Base-by-base conservation (phyloP, 768 basidiomycete species). In the Kwoniella dendrophila region DNA sequence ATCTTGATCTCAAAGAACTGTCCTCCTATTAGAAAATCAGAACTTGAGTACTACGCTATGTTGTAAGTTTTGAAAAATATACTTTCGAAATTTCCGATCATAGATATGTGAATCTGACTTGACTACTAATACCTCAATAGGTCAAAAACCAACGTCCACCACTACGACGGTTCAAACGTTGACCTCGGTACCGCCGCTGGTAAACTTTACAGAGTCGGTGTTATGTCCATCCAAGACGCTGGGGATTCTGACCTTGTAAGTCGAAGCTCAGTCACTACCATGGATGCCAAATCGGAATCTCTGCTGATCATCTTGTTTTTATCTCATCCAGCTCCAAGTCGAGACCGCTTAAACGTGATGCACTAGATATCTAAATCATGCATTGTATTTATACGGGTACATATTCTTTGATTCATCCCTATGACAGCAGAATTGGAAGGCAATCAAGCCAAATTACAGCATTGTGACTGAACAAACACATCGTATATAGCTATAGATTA, bases 11-110 rank as follows among this genome's bases (percentile, higher is more conserved):
- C 95, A 76, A 94, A 92, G 72, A 99, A 99, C 84, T 96, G 93
- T 84, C 96, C 96, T 61, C 96, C 96, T 66, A 87, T 99, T 66
- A 92, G 96, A 81, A 96, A 96, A 82, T 97, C 95, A 64, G 96
- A 99, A 85, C 85, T 99, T 62, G 96, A 99, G 84, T 99, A 98
- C 85, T 99, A 98, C 80, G 96, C 93, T 83, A 96, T 96, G 94
- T 85, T 99, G 77, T 78, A 53, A 62, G 77, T 76, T 14, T 36
- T 11, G 22, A n/a, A 22, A 20, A 30, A 29, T 1, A 4, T 47
- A 2, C 16, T 34, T n/a, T 50, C 12, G 18, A 30, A n/a, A 36
- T n/a, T n/a, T 20, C 0, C 48, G 24, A 44, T 40, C 10, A 5
- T 22, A 11, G 24, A 4, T 44, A n/a, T 10, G 3, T 20, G 11